Conservation (phyloP, 257 asterid genomes). For the Nicotiana obtusifolia region DNA sequence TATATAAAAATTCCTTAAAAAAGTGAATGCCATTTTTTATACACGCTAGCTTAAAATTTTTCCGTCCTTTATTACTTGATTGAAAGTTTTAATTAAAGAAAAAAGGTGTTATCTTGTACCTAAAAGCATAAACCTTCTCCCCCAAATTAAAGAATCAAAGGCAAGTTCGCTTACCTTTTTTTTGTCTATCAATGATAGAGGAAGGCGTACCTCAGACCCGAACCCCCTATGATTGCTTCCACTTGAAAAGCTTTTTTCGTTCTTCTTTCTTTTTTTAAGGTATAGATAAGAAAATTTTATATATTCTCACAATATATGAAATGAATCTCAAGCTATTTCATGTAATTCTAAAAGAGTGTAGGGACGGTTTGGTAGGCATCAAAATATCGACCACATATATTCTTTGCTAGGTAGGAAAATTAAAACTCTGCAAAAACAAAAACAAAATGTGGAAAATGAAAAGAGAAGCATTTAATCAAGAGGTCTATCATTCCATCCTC, state of each 20-base stretch:
- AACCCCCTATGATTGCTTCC: no score
- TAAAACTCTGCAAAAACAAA: slow-evolving; percentile 10
- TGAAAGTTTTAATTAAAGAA: not conserved
- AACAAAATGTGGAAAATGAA: not conserved
- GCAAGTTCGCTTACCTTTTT: no score
- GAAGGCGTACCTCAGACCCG: no score
- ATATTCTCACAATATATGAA: not conserved
- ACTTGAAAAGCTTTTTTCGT: not conserved
- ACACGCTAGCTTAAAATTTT: no score
- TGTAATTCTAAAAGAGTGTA: slow-evolving; percentile 2
- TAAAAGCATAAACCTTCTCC: not conserved
- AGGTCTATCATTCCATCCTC: slow-evolving; percentile 21
- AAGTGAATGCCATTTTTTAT: not conserved
- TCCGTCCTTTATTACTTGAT: not conserved
- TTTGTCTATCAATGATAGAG: no score
- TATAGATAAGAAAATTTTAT: not conserved
- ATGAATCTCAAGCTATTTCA: not conserved
- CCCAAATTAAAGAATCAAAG: not conserved
- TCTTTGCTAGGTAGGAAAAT: slow-evolving; percentile 15
- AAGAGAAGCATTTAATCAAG: slow-evolving; percentile 8
- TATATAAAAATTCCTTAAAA: not conserved
- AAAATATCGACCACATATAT: slow-evolving; percentile 13
- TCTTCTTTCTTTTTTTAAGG: not conserved
- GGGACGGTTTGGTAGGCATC: slow-evolving; percentile 18
- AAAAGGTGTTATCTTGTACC: not conserved